Base-by-base conservation (phyloP, 1,284 basidiomycete genomes). In the Cerioporus squamosus region DNA sequence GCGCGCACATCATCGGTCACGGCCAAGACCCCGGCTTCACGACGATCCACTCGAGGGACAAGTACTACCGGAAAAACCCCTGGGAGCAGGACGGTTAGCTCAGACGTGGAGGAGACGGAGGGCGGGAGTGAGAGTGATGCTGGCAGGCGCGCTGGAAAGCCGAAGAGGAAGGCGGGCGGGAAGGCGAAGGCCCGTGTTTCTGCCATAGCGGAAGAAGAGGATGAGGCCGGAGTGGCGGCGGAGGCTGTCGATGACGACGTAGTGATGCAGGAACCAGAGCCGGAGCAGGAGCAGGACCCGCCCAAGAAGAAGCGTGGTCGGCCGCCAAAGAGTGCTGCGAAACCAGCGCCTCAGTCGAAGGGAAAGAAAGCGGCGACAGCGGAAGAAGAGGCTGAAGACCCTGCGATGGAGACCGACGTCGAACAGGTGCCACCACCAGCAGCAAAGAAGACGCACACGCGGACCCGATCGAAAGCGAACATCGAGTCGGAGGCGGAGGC, bases 31-130 rank as follows among this genome's bases (percentile, higher is more conserved):
- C 70, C 68, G 1, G 66, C 57, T 14, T 66, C 69, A 15, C 66
- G 73, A 51, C 75, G 72, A 46, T 68, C 77, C 8, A 74, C 77
- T 0, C 59, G 64, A 60, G 65, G 62, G 3, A 74, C 64, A 17
- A 53, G 62, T 9, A 56, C 69, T 61, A 64, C 57, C 54, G 47
- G 62, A 14, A 69, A 64, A 56, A 65, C 66, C n/a, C 56, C 64
- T 5, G 58, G 47, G 15, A 64, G 65, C 60, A 50, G 38, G 26
- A 62, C 64, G 39, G 51, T 49, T 43, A 59, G 69, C 57, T 61
- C 69, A 18, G 62, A 71, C 55, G 53, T 68, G 24, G 70, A 71
- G 47, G 63, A 73, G 33, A 66, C 67, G 22, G 66, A 65, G 26
- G 63, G 47, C 5, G 65, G 58, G 29, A 68, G 66, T 44, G 70